Conservation (phyloP, 768 basidiomycete species). For the Suillus americanus region DNA sequence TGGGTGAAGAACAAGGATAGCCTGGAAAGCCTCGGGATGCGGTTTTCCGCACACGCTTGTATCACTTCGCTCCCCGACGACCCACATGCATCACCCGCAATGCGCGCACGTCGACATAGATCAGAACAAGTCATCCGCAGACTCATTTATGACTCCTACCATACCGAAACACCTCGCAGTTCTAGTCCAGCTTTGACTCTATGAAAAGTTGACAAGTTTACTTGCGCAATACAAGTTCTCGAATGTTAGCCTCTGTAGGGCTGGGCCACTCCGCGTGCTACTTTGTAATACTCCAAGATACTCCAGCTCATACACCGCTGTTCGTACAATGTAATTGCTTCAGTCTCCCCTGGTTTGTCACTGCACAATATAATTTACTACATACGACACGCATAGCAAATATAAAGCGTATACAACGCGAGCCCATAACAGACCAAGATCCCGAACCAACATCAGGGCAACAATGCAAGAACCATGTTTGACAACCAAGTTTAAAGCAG, state of each 20-base stretch:
- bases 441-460: neutral
- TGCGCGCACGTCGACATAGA: neutral
- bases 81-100: neutral
- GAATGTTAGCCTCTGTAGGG: neutral
- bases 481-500: neutral
- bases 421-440: neutral
- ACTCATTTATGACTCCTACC: neutral
- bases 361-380: neutral
- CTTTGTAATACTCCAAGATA: neutral
- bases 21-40: slow-evolving; percentile 23
- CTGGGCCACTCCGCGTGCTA: neutral
- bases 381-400: neutral
- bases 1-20: slow-evolving; percentile 28
- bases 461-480: neutral
- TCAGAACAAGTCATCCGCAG: neutral
- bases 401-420: neutral
- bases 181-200: neutral
- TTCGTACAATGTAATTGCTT: neutral
- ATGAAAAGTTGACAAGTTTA: neutral
- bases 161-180: neutral
- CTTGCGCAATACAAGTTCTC: neutral
- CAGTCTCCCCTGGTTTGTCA: neutral
- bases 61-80: slow-evolving; percentile 31
- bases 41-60: slow-evolving; percentile 31
- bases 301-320: neutral